Evolutionary conservation across 2,329 filamentous ascomycete species (phyloP).

Genomic region (Diaporthe capsici): DNA sequence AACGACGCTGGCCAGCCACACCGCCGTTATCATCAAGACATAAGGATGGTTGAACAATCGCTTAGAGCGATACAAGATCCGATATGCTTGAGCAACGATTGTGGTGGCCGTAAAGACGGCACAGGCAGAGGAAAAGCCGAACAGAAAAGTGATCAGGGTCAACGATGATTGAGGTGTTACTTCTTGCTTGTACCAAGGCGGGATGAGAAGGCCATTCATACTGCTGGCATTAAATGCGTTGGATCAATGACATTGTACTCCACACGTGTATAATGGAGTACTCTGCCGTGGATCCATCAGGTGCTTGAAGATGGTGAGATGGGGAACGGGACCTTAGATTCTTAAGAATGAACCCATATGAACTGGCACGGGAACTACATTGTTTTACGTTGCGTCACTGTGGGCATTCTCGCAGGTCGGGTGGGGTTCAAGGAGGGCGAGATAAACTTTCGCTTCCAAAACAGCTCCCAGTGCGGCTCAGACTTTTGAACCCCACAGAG

Average conservation of each 20-base stretch:
- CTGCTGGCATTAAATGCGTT: background rate
- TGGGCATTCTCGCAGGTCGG: background rate
- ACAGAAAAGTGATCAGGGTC: slow-evolving; percentile 46
- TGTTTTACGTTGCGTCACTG: slow-evolving; percentile 16
- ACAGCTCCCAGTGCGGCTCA: slow-evolving; percentile 18
- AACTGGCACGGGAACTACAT: background rate
- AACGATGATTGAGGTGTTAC: slow-evolving; percentile 4
- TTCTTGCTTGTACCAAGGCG: slow-evolving; percentile 21
- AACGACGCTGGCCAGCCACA: slow-evolving; percentile 48
- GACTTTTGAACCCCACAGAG: background rate
- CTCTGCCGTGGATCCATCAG: slow-evolving; percentile 9
- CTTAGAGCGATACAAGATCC: slow-evolving; percentile 47
- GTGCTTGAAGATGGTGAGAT: too few relatives aligned
- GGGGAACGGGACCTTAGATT: background rate
- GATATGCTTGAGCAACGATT: slow-evolving; percentile 51
- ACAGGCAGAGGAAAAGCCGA: slow-evolving; percentile 52
- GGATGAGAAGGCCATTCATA: slow-evolving; percentile 35
- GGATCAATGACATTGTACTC: background rate
- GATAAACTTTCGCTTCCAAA: slow-evolving; percentile 26
- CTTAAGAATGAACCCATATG: background rate
- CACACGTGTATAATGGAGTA: slow-evolving; percentile 28
- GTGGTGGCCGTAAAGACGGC: slow-evolving; percentile 50
- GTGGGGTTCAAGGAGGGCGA: background rate
- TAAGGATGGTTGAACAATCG: slow-evolving; percentile 48
- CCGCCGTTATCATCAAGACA: slow-evolving; percentile 55